Base-by-base conservation (phyloP, 2,329 filamentous ascomycete genomes). In the Whalleya microplaca region DNA sequence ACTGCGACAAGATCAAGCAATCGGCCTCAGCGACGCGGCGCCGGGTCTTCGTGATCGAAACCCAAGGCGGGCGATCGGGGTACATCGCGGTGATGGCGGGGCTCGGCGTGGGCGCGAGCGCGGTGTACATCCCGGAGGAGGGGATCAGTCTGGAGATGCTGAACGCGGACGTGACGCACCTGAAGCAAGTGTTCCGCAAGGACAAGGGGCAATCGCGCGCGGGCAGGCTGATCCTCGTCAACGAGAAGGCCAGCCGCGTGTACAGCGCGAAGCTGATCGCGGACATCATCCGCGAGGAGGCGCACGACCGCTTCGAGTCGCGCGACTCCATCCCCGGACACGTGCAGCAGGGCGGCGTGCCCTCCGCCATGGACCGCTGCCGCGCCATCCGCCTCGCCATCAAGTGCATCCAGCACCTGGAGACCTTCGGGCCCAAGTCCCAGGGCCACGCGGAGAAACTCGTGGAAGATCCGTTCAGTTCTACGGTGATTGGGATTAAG, bases 1-100 rank as follows among this genome's bases (percentile, higher is more conserved):
- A 97, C 77, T 97, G 94, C 72, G 95, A 99, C 79, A 94, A 93
- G 69, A 97, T 98, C 76, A 92, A 96, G 75, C 95, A 98, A 74
- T 97, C 93, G 1, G 95, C 95, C 0, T 97, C 93, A 1, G 93
- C 95, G 1, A 96, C 92, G 1, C 89, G 95, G 56, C 88, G 95
- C 44, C 88, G 95, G 59, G 94, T 98, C 52, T 99, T 99, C 75
- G 93, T 99, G 51, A 94, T 99, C 52, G 95, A 99, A 78, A 98
- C 95, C 0, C 95, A 99, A 77, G 95, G 95, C 67, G 95, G 95
- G 37, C 88, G 91, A 55, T 97, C 91, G 3, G 95, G 95, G 19
- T 99, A 98, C 75, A 85, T 98, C 57, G 94, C 94, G 23, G 96
- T 92, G 0, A 84, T 97, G 53, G 92, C 90, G 14, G 95, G 94